phyloP scores from a whole-genome alignment of 2,329 filamentous ascomycete species.

The Fusarium subtropicale region DNA sequence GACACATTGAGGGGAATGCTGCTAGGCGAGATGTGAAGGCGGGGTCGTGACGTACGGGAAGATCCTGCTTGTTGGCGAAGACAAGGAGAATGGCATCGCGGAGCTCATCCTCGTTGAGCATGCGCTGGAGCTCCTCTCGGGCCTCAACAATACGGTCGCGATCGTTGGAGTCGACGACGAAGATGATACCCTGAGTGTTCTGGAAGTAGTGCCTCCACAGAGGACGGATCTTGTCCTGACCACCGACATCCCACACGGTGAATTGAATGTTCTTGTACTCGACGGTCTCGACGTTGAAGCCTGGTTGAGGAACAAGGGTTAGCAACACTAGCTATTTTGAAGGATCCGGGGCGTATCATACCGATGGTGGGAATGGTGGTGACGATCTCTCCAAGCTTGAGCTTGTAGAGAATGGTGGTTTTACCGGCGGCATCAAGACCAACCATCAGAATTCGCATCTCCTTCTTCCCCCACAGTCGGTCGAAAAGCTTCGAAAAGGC shows the following conservation, averaged over 20 bases:
- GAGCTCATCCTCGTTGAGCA: conserved; percentile 99
- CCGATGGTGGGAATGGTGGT: conserved; percentile 99
- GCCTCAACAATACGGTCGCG: conserved; percentile 98
- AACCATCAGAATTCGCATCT: conserved; percentile 99
- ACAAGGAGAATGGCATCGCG: conserved; percentile 96
- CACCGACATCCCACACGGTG: conserved; percentile 99
- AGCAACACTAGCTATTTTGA: conserved; percentile 28
- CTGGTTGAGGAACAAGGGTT: conserved; percentile 57
- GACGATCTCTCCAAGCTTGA: conserved; percentile 99
- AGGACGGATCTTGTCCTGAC: conserved; percentile 99
- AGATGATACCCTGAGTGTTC: conserved; percentile 99
- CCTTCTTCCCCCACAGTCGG: conserved; percentile 98
- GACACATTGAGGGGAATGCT: conserved; percentile 8
- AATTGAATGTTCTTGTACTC: conserved; percentile 99
- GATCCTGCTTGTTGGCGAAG: conserved; percentile 99
- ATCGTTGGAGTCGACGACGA: conserved; percentile 99
- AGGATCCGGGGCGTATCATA: conserved; percentile 55
- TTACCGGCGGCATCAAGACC: conserved; percentile 99
- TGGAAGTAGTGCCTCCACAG: conserved; percentile 99
- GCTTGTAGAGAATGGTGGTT: conserved; percentile 99
- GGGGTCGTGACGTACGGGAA: conserved; percentile 76
- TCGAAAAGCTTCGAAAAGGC: conserved; percentile 97
- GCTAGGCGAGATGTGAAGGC: conserved; percentile 20
- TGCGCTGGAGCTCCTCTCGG: conserved; percentile 94
- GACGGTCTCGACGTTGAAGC: conserved; percentile 99